Conservation (phyloP, 345 rosid genomes). For the Bruguiera sexangula region DNA sequence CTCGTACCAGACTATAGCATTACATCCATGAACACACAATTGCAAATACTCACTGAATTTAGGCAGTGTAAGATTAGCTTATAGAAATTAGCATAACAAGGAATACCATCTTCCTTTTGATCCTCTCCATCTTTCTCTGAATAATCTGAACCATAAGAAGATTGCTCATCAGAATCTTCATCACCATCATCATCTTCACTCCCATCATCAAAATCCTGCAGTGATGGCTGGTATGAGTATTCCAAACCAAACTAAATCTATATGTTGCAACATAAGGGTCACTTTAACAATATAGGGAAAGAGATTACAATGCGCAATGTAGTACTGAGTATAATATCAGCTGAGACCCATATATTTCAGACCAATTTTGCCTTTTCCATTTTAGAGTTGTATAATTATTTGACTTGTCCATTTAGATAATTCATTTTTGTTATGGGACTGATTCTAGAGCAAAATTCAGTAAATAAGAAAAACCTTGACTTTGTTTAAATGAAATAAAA, state of each 20-base stretch:
- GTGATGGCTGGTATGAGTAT: background rate
- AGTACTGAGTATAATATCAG: background rate
- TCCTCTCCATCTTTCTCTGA: constrained; percentile 38
- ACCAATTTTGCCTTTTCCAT: background rate
- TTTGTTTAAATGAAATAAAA: no score
- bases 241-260: background rate
- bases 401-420: no score
- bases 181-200: constrained; percentile 31
- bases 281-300: background rate
- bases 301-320: background rate
- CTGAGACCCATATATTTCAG: constrained; percentile 1
- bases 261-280: background rate
- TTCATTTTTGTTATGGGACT: no score
- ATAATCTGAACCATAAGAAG: constrained; percentile 45
- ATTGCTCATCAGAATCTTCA: constrained; percentile 25
- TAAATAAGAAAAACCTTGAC: no score
- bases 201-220: constrained; percentile 51
- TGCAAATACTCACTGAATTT: background rate
- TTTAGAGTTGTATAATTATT: no score
- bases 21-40: background rate
- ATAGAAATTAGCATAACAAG: background rate
- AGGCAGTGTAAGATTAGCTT: background rate
- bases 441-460: no score
- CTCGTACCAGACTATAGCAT: background rate
- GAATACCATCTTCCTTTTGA: constrained; percentile 48